These are phyloP conservation scores for Parastagonospora nodorum DNA, from an alignment of 2,329 filamentous ascomycete genomes.

Conservation along the genomic window DNA sequence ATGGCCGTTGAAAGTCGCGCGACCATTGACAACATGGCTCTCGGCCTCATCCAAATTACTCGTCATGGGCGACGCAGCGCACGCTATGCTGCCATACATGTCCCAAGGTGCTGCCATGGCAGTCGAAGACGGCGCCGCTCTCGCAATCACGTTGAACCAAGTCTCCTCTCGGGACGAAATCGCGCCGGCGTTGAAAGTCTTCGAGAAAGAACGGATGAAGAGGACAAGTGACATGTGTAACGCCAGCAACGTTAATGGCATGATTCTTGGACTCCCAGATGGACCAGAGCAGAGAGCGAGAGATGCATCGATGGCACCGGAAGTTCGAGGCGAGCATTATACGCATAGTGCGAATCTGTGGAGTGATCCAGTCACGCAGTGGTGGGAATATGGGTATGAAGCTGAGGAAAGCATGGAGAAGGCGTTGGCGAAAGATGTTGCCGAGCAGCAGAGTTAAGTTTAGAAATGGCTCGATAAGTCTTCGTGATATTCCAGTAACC, in stretches of 20 bases:
- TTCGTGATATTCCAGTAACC: no score
- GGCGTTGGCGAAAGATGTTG: background rate
- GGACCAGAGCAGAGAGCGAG: slow-evolving; percentile 25
- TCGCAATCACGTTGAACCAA: slow-evolving; percentile 53
- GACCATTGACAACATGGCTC: slow-evolving; percentile 17
- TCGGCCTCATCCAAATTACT: slow-evolving; percentile 17
- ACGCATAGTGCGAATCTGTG: slow-evolving; percentile 53
- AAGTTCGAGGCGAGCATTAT: slow-evolving; percentile 48
- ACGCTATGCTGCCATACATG: slow-evolving; percentile 34
- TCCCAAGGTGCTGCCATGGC: slow-evolving; percentile 63
- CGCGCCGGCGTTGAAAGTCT: slow-evolving; percentile 44
- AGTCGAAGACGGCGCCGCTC: slow-evolving; percentile 68
- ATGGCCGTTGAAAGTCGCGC: slow-evolving; percentile 28
- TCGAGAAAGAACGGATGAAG: slow-evolving; percentile 54
- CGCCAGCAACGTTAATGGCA: slow-evolving; percentile 54
- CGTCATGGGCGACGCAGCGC: slow-evolving; percentile 29
- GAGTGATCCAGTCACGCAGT: slow-evolving; percentile 54
- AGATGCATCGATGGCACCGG: slow-evolving; percentile 29
- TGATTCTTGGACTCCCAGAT: slow-evolving; percentile 51
- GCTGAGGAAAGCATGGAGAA: slow-evolving; percentile 41
- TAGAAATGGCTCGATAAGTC: no score
- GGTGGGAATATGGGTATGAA: slow-evolving; percentile 58
- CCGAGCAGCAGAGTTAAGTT: no score
- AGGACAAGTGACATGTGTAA: slow-evolving; percentile 53
- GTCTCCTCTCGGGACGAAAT: slow-evolving; percentile 36